These are phyloP conservation scores for Dittrichia graveolens DNA, from an alignment of 129 eudicot species.

Conservation along the genomic window DNA sequence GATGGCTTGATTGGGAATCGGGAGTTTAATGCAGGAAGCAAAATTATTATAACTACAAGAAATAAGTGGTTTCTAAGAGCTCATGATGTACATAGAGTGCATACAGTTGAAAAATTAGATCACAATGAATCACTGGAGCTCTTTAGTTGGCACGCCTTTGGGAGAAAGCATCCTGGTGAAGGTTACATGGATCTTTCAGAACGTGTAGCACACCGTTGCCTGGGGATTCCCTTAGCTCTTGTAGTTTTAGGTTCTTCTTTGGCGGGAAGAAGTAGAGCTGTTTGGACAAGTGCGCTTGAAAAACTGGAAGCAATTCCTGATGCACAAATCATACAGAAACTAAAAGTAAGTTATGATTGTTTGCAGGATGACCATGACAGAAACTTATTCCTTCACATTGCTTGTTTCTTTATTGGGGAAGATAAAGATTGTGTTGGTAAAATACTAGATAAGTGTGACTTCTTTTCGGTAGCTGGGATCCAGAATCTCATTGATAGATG, in stretches of 20 bases:
- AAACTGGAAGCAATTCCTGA: conserved; percentile 29
- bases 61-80: neutral
- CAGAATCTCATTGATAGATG: neutral
- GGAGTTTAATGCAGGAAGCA: conserved; percentile 6
- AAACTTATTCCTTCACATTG: conserved; percentile 20
- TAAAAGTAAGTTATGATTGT: conserved; percentile 22
- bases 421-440: conserved; percentile 15
- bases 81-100: neutral
- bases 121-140: conserved; percentile 24
- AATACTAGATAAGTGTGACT: conserved; percentile 7
- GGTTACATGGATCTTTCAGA: neutral
- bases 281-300: conserved; percentile 28
- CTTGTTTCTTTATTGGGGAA: conserved; percentile 32
- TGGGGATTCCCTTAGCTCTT: conserved; percentile 39
- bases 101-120: neutral
- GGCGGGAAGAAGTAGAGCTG: conserved; percentile 9
- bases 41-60: conserved; percentile 20
- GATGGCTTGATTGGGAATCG: neutral
- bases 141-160: conserved; percentile 40
- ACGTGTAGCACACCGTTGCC: conserved; percentile 18
- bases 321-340: neutral
- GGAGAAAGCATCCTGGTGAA: conserved; percentile 14
- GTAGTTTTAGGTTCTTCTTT: conserved; percentile 9
- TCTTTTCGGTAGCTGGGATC: conserved; percentile 16
- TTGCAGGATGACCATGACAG: conserved; percentile 27